Evolutionary conservation across 371 early-diverging fungal species (phyloP), one percentile per base, ranked within the genome.

Genomic region (Capillidium rhysosporum): DNA sequence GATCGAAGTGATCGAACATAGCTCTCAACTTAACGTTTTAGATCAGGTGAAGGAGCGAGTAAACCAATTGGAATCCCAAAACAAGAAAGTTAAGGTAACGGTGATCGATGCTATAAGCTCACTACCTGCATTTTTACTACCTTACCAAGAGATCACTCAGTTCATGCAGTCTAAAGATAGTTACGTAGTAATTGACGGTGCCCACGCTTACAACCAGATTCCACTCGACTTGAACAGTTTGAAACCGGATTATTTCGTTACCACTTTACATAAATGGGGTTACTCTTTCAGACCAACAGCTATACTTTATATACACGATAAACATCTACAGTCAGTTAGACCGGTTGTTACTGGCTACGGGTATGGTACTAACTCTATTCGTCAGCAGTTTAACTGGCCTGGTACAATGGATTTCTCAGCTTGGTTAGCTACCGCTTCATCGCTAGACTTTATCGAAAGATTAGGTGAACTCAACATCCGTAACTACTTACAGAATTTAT

Each of bases 181-280:
- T 46, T 56, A 73, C 26, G 70, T 73, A 14, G 56, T 82, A 49
- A 63, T 85, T 2, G 86, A 83, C 59, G 86, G 78, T 25, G 84
- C 84, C 0, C 84, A 85, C 56, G 68, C 73, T 2, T 68, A 81
- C 24, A 82, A 83, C 10, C 82, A 82, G 57, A 69, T 83, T 10
- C 73, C 72, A 4, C 54, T 85, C 20, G 57, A 80, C 54, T 48
- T 85, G 24, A 59, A 62, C 21, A 63, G 57, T 18, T 39, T 67
- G 9, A 63, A 70, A 55, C 67, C 81, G 1, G 86, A 85, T 60
- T 85, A 75, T 59, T 80, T 78, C 48, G 70, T 75, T 12, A 73
- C 77, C 31, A 83, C 80, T 55, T 66, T 69, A 34, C 86, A 85
- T 61, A 84, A 84, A 65, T 85, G 86, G 86, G 59, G 79, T n/a